Conservation (phyloP, 2,329 filamentous ascomycete genomes). For the Catunica adiposa region DNA sequence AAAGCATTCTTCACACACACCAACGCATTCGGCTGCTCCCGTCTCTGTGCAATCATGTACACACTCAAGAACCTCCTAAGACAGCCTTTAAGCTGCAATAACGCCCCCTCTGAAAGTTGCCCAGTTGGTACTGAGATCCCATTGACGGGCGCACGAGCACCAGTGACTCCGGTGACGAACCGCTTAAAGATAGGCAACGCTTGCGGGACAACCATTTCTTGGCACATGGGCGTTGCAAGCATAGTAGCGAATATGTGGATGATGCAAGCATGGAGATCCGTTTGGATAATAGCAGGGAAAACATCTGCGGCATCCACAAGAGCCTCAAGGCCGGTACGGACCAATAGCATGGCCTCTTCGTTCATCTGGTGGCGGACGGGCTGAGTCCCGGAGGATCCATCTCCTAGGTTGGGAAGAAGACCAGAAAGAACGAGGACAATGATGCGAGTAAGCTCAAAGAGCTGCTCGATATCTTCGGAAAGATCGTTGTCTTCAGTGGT, state of each 20-base stretch:
- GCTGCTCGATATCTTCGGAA: constrained; percentile 91
- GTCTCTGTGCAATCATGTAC: constrained; percentile 56
- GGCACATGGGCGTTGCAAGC: constrained; percentile 66
- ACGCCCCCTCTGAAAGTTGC: constrained; percentile 33
- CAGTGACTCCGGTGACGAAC: constrained; percentile 63
- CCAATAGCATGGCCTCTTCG: constrained; percentile 69
- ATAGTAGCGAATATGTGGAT: constrained; percentile 93
- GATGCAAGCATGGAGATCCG: constrained; percentile 89
- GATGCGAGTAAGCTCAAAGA: constrained; percentile 91
- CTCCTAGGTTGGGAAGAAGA: constrained; percentile 65
- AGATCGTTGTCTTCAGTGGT: constrained; percentile 34
- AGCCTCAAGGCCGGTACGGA: constrained; percentile 66
- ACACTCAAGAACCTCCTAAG: constrained; percentile 70
- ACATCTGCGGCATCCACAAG: constrained; percentile 89
- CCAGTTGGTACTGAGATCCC: constrained; percentile 22
- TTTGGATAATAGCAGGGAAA: constrained; percentile 91
- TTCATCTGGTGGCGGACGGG: constrained; percentile 61
- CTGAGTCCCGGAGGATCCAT: constrained; percentile 30
- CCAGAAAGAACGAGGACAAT: constrained; percentile 86
- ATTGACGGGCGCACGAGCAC: constrained; percentile 22
- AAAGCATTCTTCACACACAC: constrained; percentile 87
- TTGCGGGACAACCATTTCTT: constrained; percentile 76
- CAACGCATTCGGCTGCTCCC: constrained; percentile 58
- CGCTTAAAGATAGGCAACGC: constrained; percentile 81
- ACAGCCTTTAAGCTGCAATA: constrained; percentile 62